Conservation (phyloP, 2,329 filamentous ascomycete genomes). For the Pseudocercospora musae region DNA sequence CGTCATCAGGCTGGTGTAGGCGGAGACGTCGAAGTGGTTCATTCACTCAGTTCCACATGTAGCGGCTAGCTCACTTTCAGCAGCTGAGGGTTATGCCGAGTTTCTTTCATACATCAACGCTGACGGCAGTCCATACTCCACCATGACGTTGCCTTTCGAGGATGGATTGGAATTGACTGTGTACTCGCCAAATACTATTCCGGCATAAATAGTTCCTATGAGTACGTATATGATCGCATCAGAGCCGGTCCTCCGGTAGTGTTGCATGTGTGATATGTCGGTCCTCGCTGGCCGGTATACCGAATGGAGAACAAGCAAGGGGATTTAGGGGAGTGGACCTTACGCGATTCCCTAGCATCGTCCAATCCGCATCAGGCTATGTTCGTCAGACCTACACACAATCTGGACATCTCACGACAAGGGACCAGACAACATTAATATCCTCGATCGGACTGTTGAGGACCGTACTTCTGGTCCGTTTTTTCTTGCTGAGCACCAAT, state of each 20-base stretch:
- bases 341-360: background rate
- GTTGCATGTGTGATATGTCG: background rate
- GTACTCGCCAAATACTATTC: background rate
- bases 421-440: background rate
- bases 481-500: background rate
- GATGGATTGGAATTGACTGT: slow-evolving; percentile 47
- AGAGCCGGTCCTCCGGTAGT: background rate
- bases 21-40: too few relatives aligned
- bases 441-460: background rate
- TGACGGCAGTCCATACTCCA: slow-evolving; percentile 50
- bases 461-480: too few relatives aligned
- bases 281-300: background rate
- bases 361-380: background rate
- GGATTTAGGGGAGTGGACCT: background rate
- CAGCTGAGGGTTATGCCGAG: slow-evolving; percentile 46
- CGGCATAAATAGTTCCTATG: background rate
- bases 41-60: too few relatives aligned
- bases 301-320: background rate
- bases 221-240: background rate
- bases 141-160: slow-evolving; percentile 48
- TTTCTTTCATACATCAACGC: slow-evolving; percentile 47
- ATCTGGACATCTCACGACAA: background rate
- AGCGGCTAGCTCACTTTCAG: slow-evolving; percentile 44
- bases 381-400: background rate
- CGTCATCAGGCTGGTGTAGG: slow-evolving; percentile 38